phyloP scores from a whole-genome alignment of 176 grass and related monocot genomes.

The Juncus inflexus region DNA sequence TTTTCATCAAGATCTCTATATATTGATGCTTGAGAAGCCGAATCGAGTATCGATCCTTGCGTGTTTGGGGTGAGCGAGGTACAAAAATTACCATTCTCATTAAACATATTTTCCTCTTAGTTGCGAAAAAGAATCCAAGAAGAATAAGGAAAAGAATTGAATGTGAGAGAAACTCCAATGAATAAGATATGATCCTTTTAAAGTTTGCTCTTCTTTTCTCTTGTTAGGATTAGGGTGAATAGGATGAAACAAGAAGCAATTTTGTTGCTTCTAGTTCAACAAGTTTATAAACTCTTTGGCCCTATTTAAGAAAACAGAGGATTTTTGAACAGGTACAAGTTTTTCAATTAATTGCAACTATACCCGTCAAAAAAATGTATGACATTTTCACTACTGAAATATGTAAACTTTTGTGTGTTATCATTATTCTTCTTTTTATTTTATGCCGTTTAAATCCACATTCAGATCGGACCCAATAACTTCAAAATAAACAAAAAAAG shows the following conservation, averaged over 20 bases:
- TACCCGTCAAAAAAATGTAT: constrained; percentile 24
- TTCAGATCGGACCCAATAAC: no score
- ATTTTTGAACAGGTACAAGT: constrained; percentile 31
- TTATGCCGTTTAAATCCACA: no score
- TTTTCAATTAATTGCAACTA: constrained; percentile 34
- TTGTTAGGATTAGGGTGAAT: constrained; percentile 39
- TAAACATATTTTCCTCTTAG: constrained; percentile 46
- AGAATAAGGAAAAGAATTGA: constrained; percentile 24
- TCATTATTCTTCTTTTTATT: no score
- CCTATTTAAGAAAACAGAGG: constrained; percentile 36
- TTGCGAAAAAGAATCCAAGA: constrained; percentile 22
- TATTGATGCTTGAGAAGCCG: constrained; percentile 38
- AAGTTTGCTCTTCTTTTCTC: constrained; percentile 34
- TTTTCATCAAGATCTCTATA: constrained; percentile 33
- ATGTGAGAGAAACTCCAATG: background rate
- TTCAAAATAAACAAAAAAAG: no score
- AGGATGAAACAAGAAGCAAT: constrained; percentile 55
- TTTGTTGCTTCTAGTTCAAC: constrained; percentile 54
- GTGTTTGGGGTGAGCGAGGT: constrained; percentile 44
- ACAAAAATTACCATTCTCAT: constrained; percentile 45
- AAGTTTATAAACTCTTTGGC: constrained; percentile 46
- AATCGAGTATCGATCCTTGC: constrained; percentile 43
- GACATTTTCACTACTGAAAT: no score
- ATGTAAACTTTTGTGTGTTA: no score
- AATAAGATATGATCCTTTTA: constrained; percentile 23